Base-by-base conservation (phyloP, 139 green algal genomes). In the Picochlorum costavermella region DNA sequence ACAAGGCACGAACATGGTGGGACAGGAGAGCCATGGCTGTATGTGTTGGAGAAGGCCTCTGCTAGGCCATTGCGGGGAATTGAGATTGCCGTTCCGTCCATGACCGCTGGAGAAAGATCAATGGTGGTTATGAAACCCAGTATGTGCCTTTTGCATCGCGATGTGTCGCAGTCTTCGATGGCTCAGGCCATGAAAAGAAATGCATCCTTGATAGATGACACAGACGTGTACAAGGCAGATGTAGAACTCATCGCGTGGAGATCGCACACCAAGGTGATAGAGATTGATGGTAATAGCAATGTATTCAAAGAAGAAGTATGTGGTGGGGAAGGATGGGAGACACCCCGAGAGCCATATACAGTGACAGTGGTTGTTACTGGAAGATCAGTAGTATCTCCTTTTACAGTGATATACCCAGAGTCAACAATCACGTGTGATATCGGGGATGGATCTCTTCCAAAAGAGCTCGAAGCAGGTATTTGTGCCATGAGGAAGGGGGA, bases 1-100 rank as follows among this genome's bases (percentile, higher is more conserved):
- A 92, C 78, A 10, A 56, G 64, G 17, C 25, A 29, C 10, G 71
- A 80, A 3, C 64, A 90, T 16, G 85, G 81, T 5, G 87, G 84
- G 43, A 65, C 33, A 16, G 82, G 87, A 0, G 65, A 79, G 33
- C 80, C 88, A 3, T 67, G 78, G 9, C 78, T 79, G 0, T 86
- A 87, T 60, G 23, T 88, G 45, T 25, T 94, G 53, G 77, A 81
- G 30, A 85, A 84, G 53, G 36, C 12, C 33, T 81, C 80, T 26
- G 20, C 50, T 16, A 63, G 85, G 6, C 67, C 75, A 25, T 86
- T 84, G 12, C 70, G 87, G 1, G 77, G 73, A 26, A 86, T 86
- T 84, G 88, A 94, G 76, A 71, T 95, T 14, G 83, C 74, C 0
- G 50, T 94, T 9, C 37, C 71, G 57, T 76, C 81, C 45, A 92